Evolutionary conservation across 2,329 filamentous ascomycete genomes (phyloP), one percentile per base, ranked within the genome.

Genomic region (Microdochium bolleyi): DNA sequence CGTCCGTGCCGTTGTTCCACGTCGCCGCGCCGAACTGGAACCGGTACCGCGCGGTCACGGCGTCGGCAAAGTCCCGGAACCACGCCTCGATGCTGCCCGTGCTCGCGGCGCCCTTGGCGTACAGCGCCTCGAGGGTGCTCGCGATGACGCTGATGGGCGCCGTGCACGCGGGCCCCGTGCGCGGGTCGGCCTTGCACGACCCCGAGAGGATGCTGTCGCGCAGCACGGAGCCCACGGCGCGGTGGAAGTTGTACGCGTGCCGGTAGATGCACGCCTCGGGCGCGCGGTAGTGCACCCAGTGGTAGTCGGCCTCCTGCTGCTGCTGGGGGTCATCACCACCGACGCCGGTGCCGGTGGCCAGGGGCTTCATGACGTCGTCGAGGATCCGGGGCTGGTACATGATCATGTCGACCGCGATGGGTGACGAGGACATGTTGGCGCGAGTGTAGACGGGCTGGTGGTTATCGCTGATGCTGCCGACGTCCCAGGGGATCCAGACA

Each of bases 211-310:
- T 32, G 7, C 51, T 38, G 27, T n/a, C 24, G 21, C 52, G 37
- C 27, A 59, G 38, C 9, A 57, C 52, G 24, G 52, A 54, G 2
- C 54, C 25, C 50, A 60, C 25, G 2, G 58, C 58, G 2, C 16
- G 49, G 21, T 51, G 52, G 49, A 55, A 60, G n/a, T 48, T 48
- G n/a, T 34, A 37, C 48, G 53, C 37, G 50, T 59, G 54, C 51
- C 58, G 58, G 54, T 60, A 60, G 14, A 60, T 55, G 48, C 58
- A 60, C 4, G 50, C 54, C 25, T 60, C 56, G 9, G 58, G 58
- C 30, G 54, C 58, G 13, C 24, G 32, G 22, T 4, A 38, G 7
- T 38, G 25, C 8, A 52, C 51, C 19, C 32, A 49, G 24, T 55
- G 55, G 25, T 50, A 53, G 21, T 51, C 52, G 53, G 53, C 55